Evolutionary conservation across 352 stramenopile species (phyloP).

Genomic region (Phytophthora crassamura): DNA sequence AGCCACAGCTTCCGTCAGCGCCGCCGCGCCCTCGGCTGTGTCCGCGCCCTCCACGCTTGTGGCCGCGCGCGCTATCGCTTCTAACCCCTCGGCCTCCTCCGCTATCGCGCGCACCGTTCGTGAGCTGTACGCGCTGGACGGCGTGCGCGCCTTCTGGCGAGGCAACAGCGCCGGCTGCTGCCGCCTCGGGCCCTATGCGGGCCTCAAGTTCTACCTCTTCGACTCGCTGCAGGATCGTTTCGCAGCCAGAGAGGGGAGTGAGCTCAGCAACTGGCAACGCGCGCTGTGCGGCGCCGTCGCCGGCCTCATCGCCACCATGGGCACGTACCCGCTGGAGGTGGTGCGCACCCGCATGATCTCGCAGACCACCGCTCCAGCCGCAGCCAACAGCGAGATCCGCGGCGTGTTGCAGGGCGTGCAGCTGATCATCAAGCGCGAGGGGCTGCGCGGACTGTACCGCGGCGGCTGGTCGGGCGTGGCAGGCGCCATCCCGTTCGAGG

Average conservation of each 20-base stretch:
- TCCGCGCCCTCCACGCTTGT: conserved; percentile 30
- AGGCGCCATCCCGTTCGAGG: conserved; percentile 82
- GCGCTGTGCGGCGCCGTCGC: conserved; percentile 65
- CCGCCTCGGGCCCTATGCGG: conserved; percentile 77
- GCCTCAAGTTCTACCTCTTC: conserved; percentile 85
- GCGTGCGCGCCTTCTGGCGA: conserved; percentile 79
- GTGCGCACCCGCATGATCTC: conserved; percentile 85
- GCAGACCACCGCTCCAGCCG: conserved; percentile 45
- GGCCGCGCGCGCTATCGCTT: conserved; percentile 33
- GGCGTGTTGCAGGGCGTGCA: conserved; percentile 63
- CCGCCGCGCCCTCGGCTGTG: not conserved
- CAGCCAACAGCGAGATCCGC: conserved; percentile 52
- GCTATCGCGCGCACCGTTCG: conserved; percentile 52
- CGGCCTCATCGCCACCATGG: conserved; percentile 74
- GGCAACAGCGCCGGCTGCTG: conserved; percentile 82
- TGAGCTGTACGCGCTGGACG: conserved; percentile 71
- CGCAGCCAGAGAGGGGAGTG: conserved; percentile 20
- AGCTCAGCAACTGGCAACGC: conserved; percentile 58
- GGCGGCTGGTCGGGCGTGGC: conserved; percentile 69
- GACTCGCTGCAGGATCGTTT: conserved; percentile 70
- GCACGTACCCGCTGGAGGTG: conserved; percentile 84
- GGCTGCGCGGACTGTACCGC: conserved; percentile 74
- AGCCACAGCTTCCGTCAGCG: not conserved
- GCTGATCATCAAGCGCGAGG: conserved; percentile 70
- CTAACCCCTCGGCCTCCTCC: conserved; percentile 42